Evolutionary conservation across 306 rosid genomes (phyloP), one percentile per base, ranked within the genome.

Genomic region (Pterocarpus macrocarpus): DNA sequence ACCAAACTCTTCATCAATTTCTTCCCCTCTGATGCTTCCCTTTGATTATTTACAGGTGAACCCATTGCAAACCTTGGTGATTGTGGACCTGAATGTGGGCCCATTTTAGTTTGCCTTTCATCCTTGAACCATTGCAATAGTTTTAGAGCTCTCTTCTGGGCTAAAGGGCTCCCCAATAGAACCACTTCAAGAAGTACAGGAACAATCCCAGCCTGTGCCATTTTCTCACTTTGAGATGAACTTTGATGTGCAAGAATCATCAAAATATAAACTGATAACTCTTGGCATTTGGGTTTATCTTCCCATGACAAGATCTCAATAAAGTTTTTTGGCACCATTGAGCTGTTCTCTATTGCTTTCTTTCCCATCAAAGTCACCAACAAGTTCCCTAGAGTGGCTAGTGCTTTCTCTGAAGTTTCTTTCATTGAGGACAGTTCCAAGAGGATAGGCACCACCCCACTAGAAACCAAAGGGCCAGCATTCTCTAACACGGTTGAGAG

Each of bases 81-180:
- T 44, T 96, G 99, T 32, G 99, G 99, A 16, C 99, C 98, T 0
- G 99, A 96, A 86, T 96, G 98, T 6, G 98, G 97, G 13, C 93
- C 91, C 91, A 95, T 85, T 56, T 35, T 93, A 2, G 82, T 83
- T 78, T 89, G 96, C 69, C 94, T 89, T 35, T 93, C 97, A 70
- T 93, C 94, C 82, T 88, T 93, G 73, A 96, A 96, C 98, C 94
- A 93, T 65, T 93, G 97, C 76, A 96, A 53, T 1, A 96, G 75
- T 64, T 96, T 96, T 16, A 84, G 13, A n/a, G 99, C 97, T 65
- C 99, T 93, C 89, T 88, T 93, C 50, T 90, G 98, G 38, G 99
- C 97, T 16, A 96, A 72, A 38, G 92, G 74, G 61, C 97, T 93
- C 10, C 99, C 99, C 77, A 96, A 76, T 0, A 96, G 80, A 5